Evolutionary conservation across 208 protist species (phyloP).

Genomic region (Vickermania spadyakhi): DNA sequence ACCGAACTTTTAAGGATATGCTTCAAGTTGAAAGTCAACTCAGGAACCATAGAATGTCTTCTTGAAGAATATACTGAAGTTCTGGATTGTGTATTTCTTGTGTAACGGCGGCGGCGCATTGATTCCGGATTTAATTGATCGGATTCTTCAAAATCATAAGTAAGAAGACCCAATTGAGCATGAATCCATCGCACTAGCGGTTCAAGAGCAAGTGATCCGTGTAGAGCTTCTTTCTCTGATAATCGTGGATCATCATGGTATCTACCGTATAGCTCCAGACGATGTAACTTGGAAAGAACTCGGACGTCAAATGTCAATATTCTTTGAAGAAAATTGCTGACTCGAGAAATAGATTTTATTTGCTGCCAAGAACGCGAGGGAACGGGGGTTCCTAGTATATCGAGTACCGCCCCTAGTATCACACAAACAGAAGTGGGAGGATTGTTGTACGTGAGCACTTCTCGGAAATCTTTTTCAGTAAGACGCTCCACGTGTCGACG

Average conservation of each 20-base stretch:
- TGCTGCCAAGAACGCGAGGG: slow-evolving; percentile 8
- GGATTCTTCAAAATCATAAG: not conserved
- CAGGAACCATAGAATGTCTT: not conserved
- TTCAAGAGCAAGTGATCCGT: slow-evolving; percentile 19
- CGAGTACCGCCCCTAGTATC: slow-evolving; percentile 26
- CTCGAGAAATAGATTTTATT: slow-evolving; percentile 14
- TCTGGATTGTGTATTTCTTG: not conserved
- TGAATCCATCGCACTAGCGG: slow-evolving; percentile 26
- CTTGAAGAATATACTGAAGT: not conserved
- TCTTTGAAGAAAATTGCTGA: slow-evolving; percentile 20
- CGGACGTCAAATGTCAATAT: slow-evolving; percentile 27
- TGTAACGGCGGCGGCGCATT: not conserved
- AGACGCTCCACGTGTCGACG: not conserved
- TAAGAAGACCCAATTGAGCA: slow-evolving; percentile 21
- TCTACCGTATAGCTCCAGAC: slow-evolving; percentile 13
- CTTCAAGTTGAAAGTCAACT: not conserved
- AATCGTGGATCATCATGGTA: slow-evolving; percentile 12
- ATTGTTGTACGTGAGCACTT: slow-evolving; percentile 1
- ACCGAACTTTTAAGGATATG: not conserved
- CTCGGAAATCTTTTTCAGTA: not conserved
- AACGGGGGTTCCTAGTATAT: slow-evolving; percentile 19
- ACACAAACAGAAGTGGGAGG: slow-evolving; percentile 13
- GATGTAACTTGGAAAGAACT: slow-evolving; percentile 9
- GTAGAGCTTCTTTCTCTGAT: slow-evolving; percentile 12
- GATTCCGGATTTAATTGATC: not conserved